Evolutionary conservation across 495 filamentous ascomycete species (phyloP), one percentile per base, ranked within the genome.

Genomic region (Gamarada debralockiae): DNA sequence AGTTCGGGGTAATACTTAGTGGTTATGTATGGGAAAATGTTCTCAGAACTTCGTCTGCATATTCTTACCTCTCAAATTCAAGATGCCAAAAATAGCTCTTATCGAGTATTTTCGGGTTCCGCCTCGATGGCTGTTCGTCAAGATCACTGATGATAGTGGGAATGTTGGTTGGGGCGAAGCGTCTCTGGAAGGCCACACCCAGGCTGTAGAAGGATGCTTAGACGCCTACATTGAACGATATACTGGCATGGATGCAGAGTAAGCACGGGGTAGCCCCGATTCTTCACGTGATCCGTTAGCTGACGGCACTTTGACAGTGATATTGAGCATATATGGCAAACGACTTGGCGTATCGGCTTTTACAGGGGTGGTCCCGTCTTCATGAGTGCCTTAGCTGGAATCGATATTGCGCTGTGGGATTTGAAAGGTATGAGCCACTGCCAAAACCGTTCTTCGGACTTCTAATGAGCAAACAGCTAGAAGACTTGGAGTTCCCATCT

Each of bases 321-420:
- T 38, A 92, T 92, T 54, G 87, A 92, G 64, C 81, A 89, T 55
- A 81, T 90, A 45, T 90, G 87, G 87, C 87, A 92, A 62, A 74
- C 73, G 23, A 75, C 77, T 20, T 89, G 81, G 73, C 78, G 87
- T 48, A 71, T 80, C 4, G 82, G 82, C 17, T 90, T 90, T 69
- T 90, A 92, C 67, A 77, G 87, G 31, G 88, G 88, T n/a, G 88
- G 88, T 1, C 85, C 88, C 0, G 87, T 92, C 18, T 84, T 92
- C 58, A 90, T 90, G 86, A 86, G 82, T 48, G 88, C 88, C 6
- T 70, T 92, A 23, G 75, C 85, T 1, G 88, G 88, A 2, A 83
- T 92, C 56, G 88, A 91, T 59, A 91, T 92, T 62, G 87, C 88
- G 3, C 70, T 92, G 3, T 91, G 88, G 88, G 88, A 92, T 72